A percentile compares a stretch with the other conserved stretches of the same genome.
Conservation (phyloP, 2,329 filamentous ascomycete species). For the Stromatinia cepivora region DNA sequence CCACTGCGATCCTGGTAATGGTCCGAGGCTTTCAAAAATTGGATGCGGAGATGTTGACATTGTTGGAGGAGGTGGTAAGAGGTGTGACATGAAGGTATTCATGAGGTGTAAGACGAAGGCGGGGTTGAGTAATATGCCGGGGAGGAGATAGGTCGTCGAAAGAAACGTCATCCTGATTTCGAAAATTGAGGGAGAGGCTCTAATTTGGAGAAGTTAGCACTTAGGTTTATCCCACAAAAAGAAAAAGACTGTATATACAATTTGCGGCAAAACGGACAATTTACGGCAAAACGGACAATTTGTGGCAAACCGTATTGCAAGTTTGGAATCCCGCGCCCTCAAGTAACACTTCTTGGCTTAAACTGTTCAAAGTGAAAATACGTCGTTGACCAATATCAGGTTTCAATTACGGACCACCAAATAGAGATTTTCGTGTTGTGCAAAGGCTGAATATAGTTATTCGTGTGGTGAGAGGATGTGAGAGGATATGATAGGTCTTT, state of each 20-base stretch:
- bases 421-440: constrained; percentile 5
- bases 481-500: constrained; percentile 1
- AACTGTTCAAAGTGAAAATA: background rate
- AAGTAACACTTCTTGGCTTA: background rate
- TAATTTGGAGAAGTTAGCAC: constrained; percentile 7
- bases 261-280: background rate
- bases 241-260: background rate
- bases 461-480: background rate
- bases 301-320: background rate
- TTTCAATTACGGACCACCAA: background rate
- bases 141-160: constrained; percentile 39
- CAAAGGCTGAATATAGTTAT: background rate
- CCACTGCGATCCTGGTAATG: constrained; percentile 37
- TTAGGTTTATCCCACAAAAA: background rate
- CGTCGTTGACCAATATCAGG: constrained; percentile 2
- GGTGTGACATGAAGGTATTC: constrained; percentile 43
- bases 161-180: constrained; percentile 35
- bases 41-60: constrained; percentile 37
- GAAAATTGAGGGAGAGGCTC: background rate
- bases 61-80: constrained; percentile 38
- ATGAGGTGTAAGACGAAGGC: constrained; percentile 44
- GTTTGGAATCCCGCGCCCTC: background rate
- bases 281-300: background rate
- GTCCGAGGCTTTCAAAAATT: constrained; percentile 37
- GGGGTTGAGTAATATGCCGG: constrained; percentile 45